Conservation (phyloP, 257 asterid genomes). For the Capsicum pubescens region DNA sequence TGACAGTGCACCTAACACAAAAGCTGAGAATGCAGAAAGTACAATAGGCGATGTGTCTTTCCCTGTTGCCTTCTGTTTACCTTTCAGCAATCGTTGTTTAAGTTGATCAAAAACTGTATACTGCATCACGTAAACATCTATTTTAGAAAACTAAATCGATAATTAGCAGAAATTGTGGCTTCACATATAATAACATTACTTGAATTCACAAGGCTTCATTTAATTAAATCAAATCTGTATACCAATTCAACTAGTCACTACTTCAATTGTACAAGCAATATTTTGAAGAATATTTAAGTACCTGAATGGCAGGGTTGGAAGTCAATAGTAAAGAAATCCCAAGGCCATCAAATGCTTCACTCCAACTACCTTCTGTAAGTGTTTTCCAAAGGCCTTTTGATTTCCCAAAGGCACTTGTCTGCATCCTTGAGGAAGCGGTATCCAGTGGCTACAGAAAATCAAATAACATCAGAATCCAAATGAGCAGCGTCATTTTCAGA, state of each 20-base stretch:
- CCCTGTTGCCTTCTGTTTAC: constrained; percentile 26
- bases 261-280: neutral
- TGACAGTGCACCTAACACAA: constrained; percentile 51
- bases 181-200: neutral
- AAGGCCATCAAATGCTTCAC: constrained; percentile 56
- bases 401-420: constrained; percentile 56
- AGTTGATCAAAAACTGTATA: constrained; percentile 58
- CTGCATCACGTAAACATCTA: constrained; percentile 37
- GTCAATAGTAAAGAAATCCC: constrained; percentile 54
- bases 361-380: constrained; percentile 52
- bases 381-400: constrained; percentile 50
- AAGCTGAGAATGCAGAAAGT: constrained; percentile 56
- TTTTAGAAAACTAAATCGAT: neutral
- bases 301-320: constrained; percentile 62
- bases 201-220: neutral
- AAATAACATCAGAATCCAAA: neutral
- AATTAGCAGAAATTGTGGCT: neutral
- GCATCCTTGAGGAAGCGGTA: constrained; percentile 60
- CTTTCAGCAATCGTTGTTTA: constrained; percentile 43
- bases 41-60: constrained; percentile 35
- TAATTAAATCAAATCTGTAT: neutral
- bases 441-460: constrained; percentile 44
- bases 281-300: constrained; percentile 20
- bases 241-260: neutral
- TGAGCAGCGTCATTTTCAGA: neutral